Percentiles rank a stretch among this genome's conserved stretches.
phyloP scores from a whole-genome alignment of 2,329 filamentous ascomycete species.

The Aspergillus tamarii region DNA sequence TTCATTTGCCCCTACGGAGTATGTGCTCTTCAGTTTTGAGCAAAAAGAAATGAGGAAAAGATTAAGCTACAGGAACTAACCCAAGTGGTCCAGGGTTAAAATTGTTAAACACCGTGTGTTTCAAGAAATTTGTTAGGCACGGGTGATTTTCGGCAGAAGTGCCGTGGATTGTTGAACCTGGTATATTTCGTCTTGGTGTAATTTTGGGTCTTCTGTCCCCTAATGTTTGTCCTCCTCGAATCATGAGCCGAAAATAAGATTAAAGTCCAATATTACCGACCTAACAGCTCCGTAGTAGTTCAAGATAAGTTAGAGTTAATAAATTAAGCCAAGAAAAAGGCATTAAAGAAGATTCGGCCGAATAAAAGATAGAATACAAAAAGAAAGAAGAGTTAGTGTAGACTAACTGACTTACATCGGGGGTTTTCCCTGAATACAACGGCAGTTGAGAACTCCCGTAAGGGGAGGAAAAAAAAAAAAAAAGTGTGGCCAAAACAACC shows the following conservation, averaged over 20 bases:
- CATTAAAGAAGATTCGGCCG: neutral
- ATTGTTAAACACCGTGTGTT: neutral
- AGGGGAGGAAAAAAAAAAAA: neutral
- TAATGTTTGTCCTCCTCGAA: too few relatives aligned
- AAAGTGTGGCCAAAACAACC: neutral
- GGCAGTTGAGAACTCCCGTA: neutral
- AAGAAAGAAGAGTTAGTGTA: neutral
- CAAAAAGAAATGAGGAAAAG: neutral
- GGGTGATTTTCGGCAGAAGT: conserved; percentile 7
- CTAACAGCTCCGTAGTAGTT: neutral
- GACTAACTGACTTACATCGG: neutral
- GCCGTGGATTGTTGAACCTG: neutral
- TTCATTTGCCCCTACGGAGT: neutral
- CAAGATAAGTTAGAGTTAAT: neutral
- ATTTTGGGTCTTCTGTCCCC: neutral
- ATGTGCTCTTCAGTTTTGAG: neutral
- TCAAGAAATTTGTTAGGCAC: neutral
- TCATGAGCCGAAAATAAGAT: neutral
- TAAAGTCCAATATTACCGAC: neutral
- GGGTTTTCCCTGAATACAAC: neutral
- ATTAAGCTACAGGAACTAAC: conserved; percentile 5
- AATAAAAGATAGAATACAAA: neutral
- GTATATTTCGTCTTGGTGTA: neutral
- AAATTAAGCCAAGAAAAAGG: neutral
- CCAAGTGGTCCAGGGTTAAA: conserved; percentile 1